Evolutionary conservation across 768 basidiomycete species (phyloP).

Genomic region (Termitomyces sp.): DNA sequence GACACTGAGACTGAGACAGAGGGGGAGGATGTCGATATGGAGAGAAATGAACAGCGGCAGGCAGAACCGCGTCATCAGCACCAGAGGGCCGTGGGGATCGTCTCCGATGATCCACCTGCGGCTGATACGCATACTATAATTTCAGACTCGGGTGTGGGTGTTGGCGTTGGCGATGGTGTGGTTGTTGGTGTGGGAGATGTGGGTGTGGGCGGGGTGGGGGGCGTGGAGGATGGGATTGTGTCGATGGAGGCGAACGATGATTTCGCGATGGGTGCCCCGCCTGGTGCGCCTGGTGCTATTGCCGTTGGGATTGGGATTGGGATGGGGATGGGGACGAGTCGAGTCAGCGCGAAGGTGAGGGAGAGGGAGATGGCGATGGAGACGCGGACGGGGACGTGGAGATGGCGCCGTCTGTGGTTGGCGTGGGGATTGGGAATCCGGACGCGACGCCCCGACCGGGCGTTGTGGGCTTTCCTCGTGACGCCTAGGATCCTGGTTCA

Average conservation of each 20-base stretch:
- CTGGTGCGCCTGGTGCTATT: constrained; percentile 82
- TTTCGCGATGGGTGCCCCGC: constrained; percentile 87
- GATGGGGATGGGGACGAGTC: constrained; percentile 17
- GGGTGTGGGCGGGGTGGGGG: constrained; percentile 31
- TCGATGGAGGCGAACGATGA: constrained; percentile 79
- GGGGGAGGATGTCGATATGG: no score
- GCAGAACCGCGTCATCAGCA: constrained; percentile 14
- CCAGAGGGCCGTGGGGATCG: constrained; percentile 34
- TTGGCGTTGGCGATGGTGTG: constrained; percentile 13
- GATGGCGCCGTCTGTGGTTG: constrained; percentile 2
- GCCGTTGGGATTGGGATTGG: constrained; percentile 23
- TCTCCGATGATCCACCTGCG: constrained; percentile 31
- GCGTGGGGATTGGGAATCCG: constrained; percentile 29
- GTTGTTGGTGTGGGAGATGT: constrained; percentile 25
- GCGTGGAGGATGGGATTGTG: constrained; percentile 74
- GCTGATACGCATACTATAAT: constrained; percentile 42
- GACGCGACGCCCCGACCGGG: constrained; percentile 65
- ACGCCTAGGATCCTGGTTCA: background rate
- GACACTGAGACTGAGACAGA: constrained; percentile 83
- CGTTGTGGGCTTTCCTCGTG: constrained; percentile 45
- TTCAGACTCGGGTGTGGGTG: constrained; percentile 19
- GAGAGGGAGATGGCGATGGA: constrained; percentile 20
- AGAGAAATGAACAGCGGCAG: no score
- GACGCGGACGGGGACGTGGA: constrained; percentile 17
- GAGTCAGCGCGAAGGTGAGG: constrained; percentile 16